phyloP scores from a whole-genome alignment of 305 asterid species.

The Fraxinus ornus region DNA sequence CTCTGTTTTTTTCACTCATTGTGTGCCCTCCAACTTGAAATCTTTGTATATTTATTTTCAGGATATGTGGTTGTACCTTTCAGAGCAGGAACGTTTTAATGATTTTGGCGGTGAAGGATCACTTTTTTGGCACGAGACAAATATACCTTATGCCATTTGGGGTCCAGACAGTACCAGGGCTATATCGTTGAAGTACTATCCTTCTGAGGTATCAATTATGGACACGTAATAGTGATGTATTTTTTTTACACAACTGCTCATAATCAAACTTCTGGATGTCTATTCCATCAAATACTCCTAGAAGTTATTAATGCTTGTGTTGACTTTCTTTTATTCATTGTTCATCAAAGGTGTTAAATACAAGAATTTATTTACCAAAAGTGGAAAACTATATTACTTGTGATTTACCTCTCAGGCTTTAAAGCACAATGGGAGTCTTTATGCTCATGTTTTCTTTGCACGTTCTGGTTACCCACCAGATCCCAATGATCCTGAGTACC shows the following conservation, averaged over 20 bases:
- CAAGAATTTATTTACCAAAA: slow-evolving; percentile 1
- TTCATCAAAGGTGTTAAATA: slow-evolving; percentile 8
- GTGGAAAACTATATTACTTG: neutral
- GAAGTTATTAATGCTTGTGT: neutral
- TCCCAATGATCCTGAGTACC: slow-evolving; percentile 87
- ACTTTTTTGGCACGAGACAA: slow-evolving; percentile 90
- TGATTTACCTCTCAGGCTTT: slow-evolving; percentile 50
- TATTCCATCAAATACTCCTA: neutral
- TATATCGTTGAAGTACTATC: slow-evolving; percentile 68
- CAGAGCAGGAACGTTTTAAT: slow-evolving; percentile 63
- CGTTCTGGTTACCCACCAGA: slow-evolving; percentile 91
- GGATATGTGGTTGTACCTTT: slow-evolving; percentile 96
- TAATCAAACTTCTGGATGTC: slow-evolving; percentile 11
- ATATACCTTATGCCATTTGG: slow-evolving; percentile 95
- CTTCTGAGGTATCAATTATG: slow-evolving; percentile 66
- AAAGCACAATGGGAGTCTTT: slow-evolving; percentile 88
- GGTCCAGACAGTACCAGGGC: slow-evolving; percentile 68
- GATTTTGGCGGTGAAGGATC: slow-evolving; percentile 81
- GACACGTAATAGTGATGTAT: neutral
- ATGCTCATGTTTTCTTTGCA: slow-evolving; percentile 90
- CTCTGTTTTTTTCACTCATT: neutral
- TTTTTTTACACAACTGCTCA: slow-evolving; percentile 2
- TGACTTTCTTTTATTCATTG: slow-evolving; percentile 10
- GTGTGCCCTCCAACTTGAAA: slow-evolving; percentile 13
- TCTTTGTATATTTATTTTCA: slow-evolving; percentile 26